phyloP scores from a whole-genome alignment of 106 monocot species.

The Dactylorhiza incarnata region DNA sequence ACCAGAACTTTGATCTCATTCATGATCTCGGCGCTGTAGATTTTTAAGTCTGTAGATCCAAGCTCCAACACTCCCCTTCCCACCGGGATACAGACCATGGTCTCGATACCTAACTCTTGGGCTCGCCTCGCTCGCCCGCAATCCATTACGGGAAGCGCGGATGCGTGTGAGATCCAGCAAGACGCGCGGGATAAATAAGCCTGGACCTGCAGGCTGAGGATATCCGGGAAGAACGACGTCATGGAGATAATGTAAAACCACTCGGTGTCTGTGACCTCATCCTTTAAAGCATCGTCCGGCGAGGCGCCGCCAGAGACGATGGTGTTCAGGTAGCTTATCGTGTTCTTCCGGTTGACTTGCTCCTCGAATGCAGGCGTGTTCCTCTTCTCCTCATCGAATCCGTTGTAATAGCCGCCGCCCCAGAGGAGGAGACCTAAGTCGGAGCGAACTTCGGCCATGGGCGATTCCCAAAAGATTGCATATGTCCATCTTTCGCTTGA shows the following conservation, averaged over 20 bases:
- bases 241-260: constrained; percentile 86
- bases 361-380: constrained; percentile 25
- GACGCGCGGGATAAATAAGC: constrained; percentile 29
- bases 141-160: constrained; percentile 11
- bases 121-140: constrained; percentile 59
- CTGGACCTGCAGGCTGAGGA: constrained; percentile 43
- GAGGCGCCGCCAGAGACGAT: constrained; percentile 32
- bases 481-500: constrained; percentile 55
- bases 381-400: constrained; percentile 49
- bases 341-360: constrained; percentile 66
- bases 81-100: constrained; percentile 64
- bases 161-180: constrained; percentile 32
- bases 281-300: constrained; percentile 45
- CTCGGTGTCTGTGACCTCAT: constrained; percentile 85
- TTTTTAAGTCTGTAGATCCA: constrained; percentile 54
- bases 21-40: constrained; percentile 34
- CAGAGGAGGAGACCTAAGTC: constrained; percentile 51
- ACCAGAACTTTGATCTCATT: constrained; percentile 32
- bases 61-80: constrained; percentile 64
- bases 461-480: constrained; percentile 88
- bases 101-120: constrained; percentile 49
- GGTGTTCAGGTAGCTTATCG: constrained; percentile 60
- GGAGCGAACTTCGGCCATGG: constrained; percentile 33
- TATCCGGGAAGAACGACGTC: constrained; percentile 63
- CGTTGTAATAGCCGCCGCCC: constrained; percentile 87